Evolutionary conservation across 306 rosid genomes (phyloP), one percentile per base, ranked within the genome.

Genomic region (Inga oerstediana): DNA sequence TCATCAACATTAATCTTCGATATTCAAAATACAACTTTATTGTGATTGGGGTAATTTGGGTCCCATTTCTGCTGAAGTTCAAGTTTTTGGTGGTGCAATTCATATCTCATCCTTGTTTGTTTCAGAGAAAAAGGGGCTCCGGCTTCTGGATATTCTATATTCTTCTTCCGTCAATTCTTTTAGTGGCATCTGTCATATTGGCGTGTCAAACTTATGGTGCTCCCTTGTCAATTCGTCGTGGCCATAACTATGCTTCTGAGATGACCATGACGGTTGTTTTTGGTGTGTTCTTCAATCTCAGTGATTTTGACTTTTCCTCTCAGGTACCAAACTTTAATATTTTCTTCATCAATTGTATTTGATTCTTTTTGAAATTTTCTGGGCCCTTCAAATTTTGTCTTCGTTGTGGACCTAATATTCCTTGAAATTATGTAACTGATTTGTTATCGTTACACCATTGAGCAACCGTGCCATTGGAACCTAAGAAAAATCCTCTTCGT

Each of bases 11-110:
- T 81, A 72, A 76, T n/a, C 69, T 75, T 81, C 79, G 8, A 51
- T n/a, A 12, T 45, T 76, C 43, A 39, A 39, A 39, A 8, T 39
- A 39, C 43, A 39, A 39, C 43, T 1, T 6, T 39, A 39, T 39
- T 85, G 61, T 45, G 39, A 72, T 72, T 45, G 20, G 84, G 69
- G 78, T 85, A 62, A 74, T 80, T 85, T 64, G 91, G 93, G 91
- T 78, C 97, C 92, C 90, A 79, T 91, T 51, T 80, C 27, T 69
- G 30, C 82, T 17, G 34, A 24, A 51, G 85, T 80, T 85, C 72
- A 85, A 85, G 83, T 87, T 84, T 85, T 88, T 78, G 80, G 83
- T 15, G 19, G 89, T 80, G 81, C 54, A 83, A 52, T 56, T 82
- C 77, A 72, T 83, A 83, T 79, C 67, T 76, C 76, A 62, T 76